Evolutionary conservation across 768 basidiomycete genomes (phyloP).

Genomic region (Mycena pura): DNA sequence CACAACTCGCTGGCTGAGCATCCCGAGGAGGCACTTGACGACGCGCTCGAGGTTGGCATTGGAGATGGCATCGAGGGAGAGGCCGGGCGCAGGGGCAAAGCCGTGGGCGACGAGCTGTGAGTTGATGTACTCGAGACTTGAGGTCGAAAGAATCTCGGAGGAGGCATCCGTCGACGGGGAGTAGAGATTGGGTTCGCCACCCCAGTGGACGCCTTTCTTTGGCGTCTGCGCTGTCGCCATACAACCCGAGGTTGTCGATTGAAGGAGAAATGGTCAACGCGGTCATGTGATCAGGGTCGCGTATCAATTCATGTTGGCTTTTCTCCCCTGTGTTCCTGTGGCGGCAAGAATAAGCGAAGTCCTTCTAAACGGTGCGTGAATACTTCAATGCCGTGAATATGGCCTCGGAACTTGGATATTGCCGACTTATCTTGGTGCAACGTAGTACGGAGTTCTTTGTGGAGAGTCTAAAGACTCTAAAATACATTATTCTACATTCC

Average conservation of each 20-base stretch:
- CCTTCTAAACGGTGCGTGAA: too few relatives aligned
- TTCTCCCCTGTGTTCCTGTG: too few relatives aligned
- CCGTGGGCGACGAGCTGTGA: constrained; percentile 85
- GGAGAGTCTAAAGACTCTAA: too few relatives aligned
- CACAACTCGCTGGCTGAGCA: constrained; percentile 82
- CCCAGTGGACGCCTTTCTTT: constrained; percentile 53
- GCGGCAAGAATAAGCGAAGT: too few relatives aligned
- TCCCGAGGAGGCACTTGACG: constrained; percentile 76
- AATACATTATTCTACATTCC: too few relatives aligned
- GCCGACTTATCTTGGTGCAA: too few relatives aligned
- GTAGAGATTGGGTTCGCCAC: constrained; percentile 36
- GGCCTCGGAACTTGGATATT: too few relatives aligned
- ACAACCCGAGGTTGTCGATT: neutral
- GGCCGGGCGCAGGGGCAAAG: constrained; percentile 66
- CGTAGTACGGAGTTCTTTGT: too few relatives aligned
- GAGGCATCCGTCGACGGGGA: constrained; percentile 55
- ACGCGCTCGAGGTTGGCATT: constrained; percentile 60
- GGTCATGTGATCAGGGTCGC: constrained; percentile 4
- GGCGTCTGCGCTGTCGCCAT: constrained; percentile 27
- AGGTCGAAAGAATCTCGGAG: constrained; percentile 56
- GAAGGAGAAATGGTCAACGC: neutral
- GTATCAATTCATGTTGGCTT: too few relatives aligned
- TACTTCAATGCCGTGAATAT: too few relatives aligned
- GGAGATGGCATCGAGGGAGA: constrained; percentile 71
- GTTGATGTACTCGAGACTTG: constrained; percentile 80